Evolutionary conservation across 495 filamentous ascomycete genomes (phyloP).

Genomic region (Tuber indicum): DNA sequence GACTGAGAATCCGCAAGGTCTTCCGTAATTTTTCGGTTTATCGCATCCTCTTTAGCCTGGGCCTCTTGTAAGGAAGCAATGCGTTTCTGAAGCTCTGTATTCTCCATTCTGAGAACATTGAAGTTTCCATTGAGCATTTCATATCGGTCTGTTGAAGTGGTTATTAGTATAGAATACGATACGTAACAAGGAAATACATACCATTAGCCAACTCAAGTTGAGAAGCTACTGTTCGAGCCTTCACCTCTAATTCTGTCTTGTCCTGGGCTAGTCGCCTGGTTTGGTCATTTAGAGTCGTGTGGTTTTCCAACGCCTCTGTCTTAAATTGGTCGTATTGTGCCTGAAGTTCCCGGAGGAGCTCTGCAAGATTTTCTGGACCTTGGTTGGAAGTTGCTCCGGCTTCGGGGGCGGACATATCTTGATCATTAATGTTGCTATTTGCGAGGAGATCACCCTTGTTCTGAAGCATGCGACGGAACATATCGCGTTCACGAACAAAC

Average conservation of each 20-base stretch:
- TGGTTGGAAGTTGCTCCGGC: slow-evolving; percentile 46
- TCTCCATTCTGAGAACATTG: slow-evolving; percentile 71
- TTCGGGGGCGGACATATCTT: slow-evolving; percentile 30
- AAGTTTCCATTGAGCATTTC: slow-evolving; percentile 89
- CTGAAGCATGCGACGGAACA: slow-evolving; percentile 89
- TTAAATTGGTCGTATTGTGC: slow-evolving; percentile 83
- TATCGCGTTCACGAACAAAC: slow-evolving; percentile 90
- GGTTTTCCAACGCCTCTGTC: slow-evolving; percentile 71
- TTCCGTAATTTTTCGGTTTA: slow-evolving; percentile 84
- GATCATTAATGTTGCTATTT: slow-evolving; percentile 28
- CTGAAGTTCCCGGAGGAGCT: slow-evolving; percentile 76
- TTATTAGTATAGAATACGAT: slow-evolving; percentile 11
- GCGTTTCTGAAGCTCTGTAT: slow-evolving; percentile 73
- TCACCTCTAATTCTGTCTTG: slow-evolving; percentile 71
- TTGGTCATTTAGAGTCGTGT: slow-evolving; percentile 75
- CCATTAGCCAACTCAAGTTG: slow-evolving; percentile 66
- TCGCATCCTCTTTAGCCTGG: slow-evolving; percentile 80
- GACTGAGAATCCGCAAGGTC: slow-evolving; percentile 82
- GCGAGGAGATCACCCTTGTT: slow-evolving; percentile 58
- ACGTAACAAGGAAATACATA: slow-evolving; percentile 13
- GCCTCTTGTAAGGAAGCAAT: slow-evolving; percentile 67
- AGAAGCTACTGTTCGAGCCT: slow-evolving; percentile 67
- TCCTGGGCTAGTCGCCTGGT: slow-evolving; percentile 72
- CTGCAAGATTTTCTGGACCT: slow-evolving; percentile 48
- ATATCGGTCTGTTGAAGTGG: slow-evolving; percentile 55